Evolutionary conservation across 2,329 filamentous ascomycete genomes (phyloP), one percentile per base, ranked within the genome.

Genomic region (Verticillium tricorpus): DNA sequence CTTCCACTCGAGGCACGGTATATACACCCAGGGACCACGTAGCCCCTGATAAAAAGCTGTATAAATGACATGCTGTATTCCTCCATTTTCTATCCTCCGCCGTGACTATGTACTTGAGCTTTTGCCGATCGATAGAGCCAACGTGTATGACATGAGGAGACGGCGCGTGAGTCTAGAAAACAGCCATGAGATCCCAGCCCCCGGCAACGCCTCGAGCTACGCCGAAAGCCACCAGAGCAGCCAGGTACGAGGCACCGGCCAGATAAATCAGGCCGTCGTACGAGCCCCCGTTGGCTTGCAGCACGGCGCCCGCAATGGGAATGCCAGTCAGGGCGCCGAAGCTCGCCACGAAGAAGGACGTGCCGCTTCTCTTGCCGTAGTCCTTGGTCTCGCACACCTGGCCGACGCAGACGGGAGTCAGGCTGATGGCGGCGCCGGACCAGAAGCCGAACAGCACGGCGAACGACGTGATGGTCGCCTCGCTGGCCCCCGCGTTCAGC

Each of bases 381-480:
- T 90, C 79, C 64, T 88, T 83, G 0, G 87, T 89, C 28, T 83
- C 81, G 72, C 89, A 92, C 1, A 91, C 79, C 72, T 90, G 86
- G 0, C 87, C 87, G 1, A 92, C 81, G 64, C 89, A 92, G 0
- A 92, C 89, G 0, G 90, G 89, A 0, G 88, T 89, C 57, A 92
- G 71, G 5, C 82, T 85, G 67, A 92, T 91, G 62, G 89, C 89
- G 37, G 82, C 85, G 0, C 90, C 90, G 17, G 83, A 88, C 17
- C 84, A 86, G 69, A 93, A 90, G 0, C 90, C 90, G 70, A 91
- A 91, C 1, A 90, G 69, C 1, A 89, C 72, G 0, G 83, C 79
- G 67, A 89, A 92, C 1, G 85, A 77, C 58, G 89, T 79, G 0
- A 87, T 77, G 28, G 87, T 71, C 0, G 80, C 72, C 50, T 80